Evolutionary conservation across 192 early-diverging fungal genomes (phyloP).

Genomic region (Phlyctochytrium bullatum): DNA sequence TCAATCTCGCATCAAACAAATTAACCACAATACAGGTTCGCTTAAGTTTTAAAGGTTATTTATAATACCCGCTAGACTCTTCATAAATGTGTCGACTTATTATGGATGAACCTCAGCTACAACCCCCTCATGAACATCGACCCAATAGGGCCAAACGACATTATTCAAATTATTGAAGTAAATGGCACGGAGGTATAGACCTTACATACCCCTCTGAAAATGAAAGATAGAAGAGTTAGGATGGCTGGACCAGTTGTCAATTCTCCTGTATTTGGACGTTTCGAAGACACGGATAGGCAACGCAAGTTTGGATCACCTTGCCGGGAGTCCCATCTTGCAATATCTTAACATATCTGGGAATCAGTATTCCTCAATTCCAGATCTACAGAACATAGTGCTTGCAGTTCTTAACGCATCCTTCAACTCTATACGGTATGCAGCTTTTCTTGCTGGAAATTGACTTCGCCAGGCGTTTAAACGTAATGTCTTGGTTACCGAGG

Average conservation of each 20-base stretch:
- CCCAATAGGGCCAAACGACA: conserved; percentile 7
- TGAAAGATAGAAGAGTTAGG: conserved; percentile 19
- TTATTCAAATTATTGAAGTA: conserved; percentile 17
- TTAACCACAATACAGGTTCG: conserved; percentile 16
- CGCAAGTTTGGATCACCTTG: not conserved
- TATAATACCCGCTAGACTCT: not conserved
- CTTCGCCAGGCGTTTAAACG: conserved; percentile 5
- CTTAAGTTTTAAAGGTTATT: not conserved
- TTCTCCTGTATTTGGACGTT: conserved; percentile 20
- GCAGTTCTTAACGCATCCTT: conserved; percentile 16
- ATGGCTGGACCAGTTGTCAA: conserved; percentile 14
- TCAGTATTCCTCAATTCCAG: conserved; percentile 21
- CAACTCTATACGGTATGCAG: conserved; percentile 16
- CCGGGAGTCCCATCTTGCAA: conserved; percentile 14
- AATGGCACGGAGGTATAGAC: conserved; percentile 7
- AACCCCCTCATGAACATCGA: conserved; percentile 17
- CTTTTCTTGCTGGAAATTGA: not conserved
- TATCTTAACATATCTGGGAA: conserved; percentile 25
- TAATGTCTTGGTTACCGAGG: conserved; percentile 21
- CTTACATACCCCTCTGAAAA: too few species aligned
- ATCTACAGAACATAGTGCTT: conserved; percentile 11
- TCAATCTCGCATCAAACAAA: conserved; percentile 10
- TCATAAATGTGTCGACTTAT: conserved; percentile 5
- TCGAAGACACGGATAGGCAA: conserved; percentile 19
- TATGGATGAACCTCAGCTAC: conserved; percentile 16